phyloP scores from a whole-genome alignment of 1,284 basidiomycete species.

The Agaricales sp. region DNA sequence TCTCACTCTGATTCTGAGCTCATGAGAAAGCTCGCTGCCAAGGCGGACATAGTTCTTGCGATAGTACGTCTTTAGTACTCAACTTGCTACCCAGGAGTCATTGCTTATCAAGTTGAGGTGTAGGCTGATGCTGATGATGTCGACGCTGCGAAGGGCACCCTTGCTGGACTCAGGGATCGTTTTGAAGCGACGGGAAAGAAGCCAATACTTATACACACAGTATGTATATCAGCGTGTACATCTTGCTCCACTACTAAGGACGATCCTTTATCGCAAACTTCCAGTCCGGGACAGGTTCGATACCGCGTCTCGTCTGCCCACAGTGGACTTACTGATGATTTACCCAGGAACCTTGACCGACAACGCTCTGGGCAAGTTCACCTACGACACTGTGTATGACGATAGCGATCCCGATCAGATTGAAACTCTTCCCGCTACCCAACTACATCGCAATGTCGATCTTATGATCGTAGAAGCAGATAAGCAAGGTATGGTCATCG shows the following conservation, averaged over 20 bases:
- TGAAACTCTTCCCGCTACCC: constrained; percentile 27
- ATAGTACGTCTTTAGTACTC: no score
- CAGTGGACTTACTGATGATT: no score
- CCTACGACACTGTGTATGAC: constrained; percentile 31
- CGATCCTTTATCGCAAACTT: no score
- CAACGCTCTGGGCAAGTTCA: constrained; percentile 29
- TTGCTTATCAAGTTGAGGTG: no score
- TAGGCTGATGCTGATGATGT: constrained; percentile 36
- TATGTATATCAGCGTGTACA: no score
- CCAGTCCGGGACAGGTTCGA: constrained; percentile 34
- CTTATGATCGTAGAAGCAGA: constrained; percentile 32
- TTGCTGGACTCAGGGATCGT: constrained; percentile 28
- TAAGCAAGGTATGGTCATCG: constrained; percentile 21
- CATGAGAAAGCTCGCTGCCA: constrained; percentile 26
- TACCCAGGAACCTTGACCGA: no score
- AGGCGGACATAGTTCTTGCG: constrained; percentile 37
- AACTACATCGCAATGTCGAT: constrained; percentile 37
- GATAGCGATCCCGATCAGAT: constrained; percentile 35
- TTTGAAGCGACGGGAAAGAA: constrained; percentile 22
- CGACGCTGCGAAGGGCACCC: constrained; percentile 25
- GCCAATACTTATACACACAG: constrained; percentile 36
- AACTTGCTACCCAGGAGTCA: no score
- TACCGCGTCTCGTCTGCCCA: constrained; percentile 1
- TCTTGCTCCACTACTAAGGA: neutral
- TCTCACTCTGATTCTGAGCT: constrained; percentile 24